Base-by-base conservation (phyloP, 805 yeast species). In the Metschnikowia proteae region DNA sequence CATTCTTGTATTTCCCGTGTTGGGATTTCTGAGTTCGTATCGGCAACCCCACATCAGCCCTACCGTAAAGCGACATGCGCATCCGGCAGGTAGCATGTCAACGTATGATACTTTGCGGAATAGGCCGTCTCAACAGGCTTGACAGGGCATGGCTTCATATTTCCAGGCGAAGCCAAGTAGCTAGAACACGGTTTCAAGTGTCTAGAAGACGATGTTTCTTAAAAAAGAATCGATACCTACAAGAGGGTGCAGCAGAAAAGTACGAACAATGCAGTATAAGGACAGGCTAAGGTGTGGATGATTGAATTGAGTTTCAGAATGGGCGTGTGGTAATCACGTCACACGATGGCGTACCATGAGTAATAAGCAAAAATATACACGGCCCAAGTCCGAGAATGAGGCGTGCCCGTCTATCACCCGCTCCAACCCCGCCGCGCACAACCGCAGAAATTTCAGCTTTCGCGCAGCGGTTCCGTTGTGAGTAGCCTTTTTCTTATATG, bases 21-120 rank as follows among this genome's bases (percentile, higher is more conserved):
- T 17, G 17, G 17, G 17, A 17, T 17, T 17, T 17, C 17, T 17
- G 17, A 17, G 17, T 17, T 17, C 17, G 17, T 17, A n/a, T 7
- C 26, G 9, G 41, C 32, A 13, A n/a, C 36, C 43, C 43, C 36
- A 40, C 36, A 31, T 27, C 5, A 11, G 33, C 26, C n/a, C 27
- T 8, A 37, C 4, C 9, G 43, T 30, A 27, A 25, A 39, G 10
- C 26, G 3, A n/a, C 11, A 25, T n/a, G 43, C 43, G 32, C 17
- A 11, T 25, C 39, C 39, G 25, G 39, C 28, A 17, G 17, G 17
- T 17, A 17, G 17, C 17, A 17, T 17, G 17, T 17, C 17, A 17
- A 17, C 17, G 2, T 40, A 40, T 23, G 36, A 40, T 11, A 40
- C 29, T 40, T 40, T 40, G 31, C 43, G 43, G 31, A 36, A 32